phyloP scores from a whole-genome alignment of 352 stramenopile species.

The Phytophthora ohioensis region DNA sequence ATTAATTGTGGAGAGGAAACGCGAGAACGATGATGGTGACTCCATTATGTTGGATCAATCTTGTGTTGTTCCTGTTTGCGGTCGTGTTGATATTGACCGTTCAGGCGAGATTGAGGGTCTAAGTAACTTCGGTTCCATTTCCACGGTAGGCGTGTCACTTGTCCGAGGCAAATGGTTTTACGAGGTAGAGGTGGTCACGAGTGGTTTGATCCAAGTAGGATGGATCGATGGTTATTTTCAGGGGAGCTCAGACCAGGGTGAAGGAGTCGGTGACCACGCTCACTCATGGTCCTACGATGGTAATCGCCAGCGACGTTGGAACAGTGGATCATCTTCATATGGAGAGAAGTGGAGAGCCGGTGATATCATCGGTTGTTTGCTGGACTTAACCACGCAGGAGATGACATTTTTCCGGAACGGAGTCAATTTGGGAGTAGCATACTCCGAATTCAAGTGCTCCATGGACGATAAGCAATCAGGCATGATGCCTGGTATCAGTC shows the following conservation, averaged over 20 bases:
- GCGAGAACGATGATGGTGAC: slow-evolving; percentile 83
- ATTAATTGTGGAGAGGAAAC: slow-evolving; percentile 85
- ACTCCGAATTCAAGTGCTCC: slow-evolving; percentile 70
- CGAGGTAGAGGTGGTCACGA: slow-evolving; percentile 92
- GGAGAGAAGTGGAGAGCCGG: slow-evolving; percentile 92
- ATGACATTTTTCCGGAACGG: slow-evolving; percentile 93
- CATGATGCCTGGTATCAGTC: slow-evolving; percentile 88
- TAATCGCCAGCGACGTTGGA: slow-evolving; percentile 92
- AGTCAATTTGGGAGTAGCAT: slow-evolving; percentile 83
- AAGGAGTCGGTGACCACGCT: slow-evolving; percentile 91
- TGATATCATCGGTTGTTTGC: slow-evolving; percentile 92
- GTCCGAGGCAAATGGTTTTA: slow-evolving; percentile 94
- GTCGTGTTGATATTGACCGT: slow-evolving; percentile 87
- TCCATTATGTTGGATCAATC: slow-evolving; percentile 66
- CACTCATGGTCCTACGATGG: slow-evolving; percentile 96
- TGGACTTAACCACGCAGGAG: slow-evolving; percentile 82
- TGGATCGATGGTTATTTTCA: slow-evolving; percentile 94
- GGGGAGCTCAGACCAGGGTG: slow-evolving; percentile 91
- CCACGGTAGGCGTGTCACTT: slow-evolving; percentile 74
- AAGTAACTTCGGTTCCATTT: slow-evolving; percentile 91
- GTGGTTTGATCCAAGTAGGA: slow-evolving; percentile 93
- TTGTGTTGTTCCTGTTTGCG: slow-evolving; percentile 73
- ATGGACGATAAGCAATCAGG: slow-evolving; percentile 59
- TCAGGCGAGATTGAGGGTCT: slow-evolving; percentile 88
- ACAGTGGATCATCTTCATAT: slow-evolving; percentile 89